Percentiles rank a stretch among this genome's conserved stretches.
These are phyloP conservation scores for Kewa caespitosa DNA, from an alignment of 179 eudicot genomes.

Conservation along the genomic window DNA sequence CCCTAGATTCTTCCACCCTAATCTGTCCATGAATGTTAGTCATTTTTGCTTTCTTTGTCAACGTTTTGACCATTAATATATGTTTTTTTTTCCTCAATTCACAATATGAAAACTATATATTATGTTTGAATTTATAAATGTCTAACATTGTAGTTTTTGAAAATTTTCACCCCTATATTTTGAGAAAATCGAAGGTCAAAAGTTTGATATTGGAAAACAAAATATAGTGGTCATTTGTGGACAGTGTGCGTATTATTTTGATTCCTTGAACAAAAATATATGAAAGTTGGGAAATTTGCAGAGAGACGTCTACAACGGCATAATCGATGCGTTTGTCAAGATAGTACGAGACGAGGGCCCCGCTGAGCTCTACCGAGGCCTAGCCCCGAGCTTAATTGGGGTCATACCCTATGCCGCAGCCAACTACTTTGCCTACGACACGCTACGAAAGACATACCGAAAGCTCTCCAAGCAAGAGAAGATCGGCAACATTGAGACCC, in stretches of 20 bases:
- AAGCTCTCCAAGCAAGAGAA: conserved; percentile 52
- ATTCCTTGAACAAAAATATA: neutral
- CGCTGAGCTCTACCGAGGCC: conserved; percentile 77
- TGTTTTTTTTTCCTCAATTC: too few species aligned
- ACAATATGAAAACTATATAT: too few species aligned
- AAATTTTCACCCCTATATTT: too few species aligned
- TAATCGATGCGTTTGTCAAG: conserved; percentile 68
- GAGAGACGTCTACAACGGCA: conserved; percentile 77
- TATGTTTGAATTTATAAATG: too few species aligned
- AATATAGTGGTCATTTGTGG: neutral
- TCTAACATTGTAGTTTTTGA: too few species aligned
- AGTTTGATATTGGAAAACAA: too few species aligned
- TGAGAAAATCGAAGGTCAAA: too few species aligned
- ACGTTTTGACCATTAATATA: too few species aligned
- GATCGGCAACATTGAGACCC: conserved; percentile 69
- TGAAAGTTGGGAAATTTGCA: conserved; percentile 32
- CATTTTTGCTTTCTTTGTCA: too few species aligned
- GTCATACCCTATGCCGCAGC: conserved; percentile 89
- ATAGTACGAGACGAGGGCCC: conserved; percentile 73
- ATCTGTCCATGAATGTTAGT: too few species aligned
- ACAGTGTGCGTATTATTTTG: neutral
- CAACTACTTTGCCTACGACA: conserved; percentile 78
- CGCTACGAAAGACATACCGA: conserved; percentile 57
- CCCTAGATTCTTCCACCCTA: neutral
- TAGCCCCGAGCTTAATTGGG: conserved; percentile 77